phyloP scores from a whole-genome alignment of 108 stramenopile genomes.

The Phaeodactylum tricornutum region DNA sequence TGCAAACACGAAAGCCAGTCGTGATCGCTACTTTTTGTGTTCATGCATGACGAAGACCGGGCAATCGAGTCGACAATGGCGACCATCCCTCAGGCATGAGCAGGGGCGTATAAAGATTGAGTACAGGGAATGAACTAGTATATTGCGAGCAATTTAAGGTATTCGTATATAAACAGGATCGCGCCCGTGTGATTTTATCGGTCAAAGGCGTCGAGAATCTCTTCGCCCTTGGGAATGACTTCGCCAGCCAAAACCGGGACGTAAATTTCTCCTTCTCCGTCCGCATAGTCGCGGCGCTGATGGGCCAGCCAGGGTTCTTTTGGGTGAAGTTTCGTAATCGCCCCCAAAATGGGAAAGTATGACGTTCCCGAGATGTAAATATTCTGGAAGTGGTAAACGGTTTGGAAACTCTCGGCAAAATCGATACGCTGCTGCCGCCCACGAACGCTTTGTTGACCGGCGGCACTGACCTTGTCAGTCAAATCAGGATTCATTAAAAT shows the following conservation, averaged over 20 bases:
- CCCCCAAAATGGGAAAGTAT: conserved; percentile 78
- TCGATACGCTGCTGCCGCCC: conserved; percentile 65
- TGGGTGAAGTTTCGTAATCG: conserved; percentile 49
- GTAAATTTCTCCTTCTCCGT: conserved; percentile 63
- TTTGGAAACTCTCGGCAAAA: conserved; percentile 63
- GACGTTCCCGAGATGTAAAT: conserved; percentile 75
- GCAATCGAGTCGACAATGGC: too few species aligned
- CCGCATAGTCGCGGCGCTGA: conserved; percentile 63
- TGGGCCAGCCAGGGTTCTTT: conserved; percentile 62
- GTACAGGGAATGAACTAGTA: too few species aligned
- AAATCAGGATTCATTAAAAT: conserved; percentile 82
- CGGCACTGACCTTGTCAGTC: conserved; percentile 53
- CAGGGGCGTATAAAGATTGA: too few species aligned
- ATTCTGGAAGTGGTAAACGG: conserved; percentile 71
- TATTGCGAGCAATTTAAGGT: too few species aligned
- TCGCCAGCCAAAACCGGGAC: conserved; percentile 58
- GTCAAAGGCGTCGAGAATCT: conserved; percentile 51
- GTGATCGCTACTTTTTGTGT: too few species aligned
- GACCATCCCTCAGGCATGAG: too few species aligned
- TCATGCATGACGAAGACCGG: too few species aligned
- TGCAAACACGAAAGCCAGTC: too few species aligned
- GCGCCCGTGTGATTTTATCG: too few species aligned
- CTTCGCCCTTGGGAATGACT: conserved; percentile 48
- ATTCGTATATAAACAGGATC: too few species aligned
- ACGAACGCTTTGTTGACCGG: conserved; percentile 75